Conservation (phyloP, 73 alveolate species). For the Paramecium primaurelia region DNA sequence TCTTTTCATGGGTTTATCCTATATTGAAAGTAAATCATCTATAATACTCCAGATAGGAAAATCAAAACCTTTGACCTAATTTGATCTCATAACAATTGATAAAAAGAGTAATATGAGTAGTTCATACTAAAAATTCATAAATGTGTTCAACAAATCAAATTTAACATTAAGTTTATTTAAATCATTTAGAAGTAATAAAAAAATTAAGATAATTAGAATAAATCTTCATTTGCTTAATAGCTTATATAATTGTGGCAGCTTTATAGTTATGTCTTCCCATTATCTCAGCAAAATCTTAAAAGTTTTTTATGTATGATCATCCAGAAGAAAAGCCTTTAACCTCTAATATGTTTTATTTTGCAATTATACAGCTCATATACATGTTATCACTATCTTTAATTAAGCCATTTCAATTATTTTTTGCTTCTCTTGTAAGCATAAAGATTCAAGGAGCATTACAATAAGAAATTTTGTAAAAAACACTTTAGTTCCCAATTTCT, state of each 20-base stretch:
- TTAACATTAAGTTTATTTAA: neutral
- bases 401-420: neutral
- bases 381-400: neutral
- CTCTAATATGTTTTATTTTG: neutral
- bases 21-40: neutral
- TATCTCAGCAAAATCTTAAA: neutral
- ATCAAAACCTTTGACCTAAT: neutral
- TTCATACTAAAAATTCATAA: neutral
- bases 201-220: neutral
- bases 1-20: neutral
- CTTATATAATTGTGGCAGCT: neutral
- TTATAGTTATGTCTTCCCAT: neutral
- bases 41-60: neutral
- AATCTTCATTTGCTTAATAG: neutral
- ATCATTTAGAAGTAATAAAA: neutral
- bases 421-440: neutral
- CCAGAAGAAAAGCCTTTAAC: neutral
- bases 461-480: neutral
- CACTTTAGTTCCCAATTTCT: neutral
- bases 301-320: neutral
- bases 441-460: neutral
- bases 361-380: neutral
- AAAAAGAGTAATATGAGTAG: neutral
- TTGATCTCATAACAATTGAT: neutral
- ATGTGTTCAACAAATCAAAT: neutral